Evolutionary conservation across 1,139 yeast genomes (phyloP), one percentile per base, ranked within the genome.

Genomic region (Candida neerlandica): DNA sequence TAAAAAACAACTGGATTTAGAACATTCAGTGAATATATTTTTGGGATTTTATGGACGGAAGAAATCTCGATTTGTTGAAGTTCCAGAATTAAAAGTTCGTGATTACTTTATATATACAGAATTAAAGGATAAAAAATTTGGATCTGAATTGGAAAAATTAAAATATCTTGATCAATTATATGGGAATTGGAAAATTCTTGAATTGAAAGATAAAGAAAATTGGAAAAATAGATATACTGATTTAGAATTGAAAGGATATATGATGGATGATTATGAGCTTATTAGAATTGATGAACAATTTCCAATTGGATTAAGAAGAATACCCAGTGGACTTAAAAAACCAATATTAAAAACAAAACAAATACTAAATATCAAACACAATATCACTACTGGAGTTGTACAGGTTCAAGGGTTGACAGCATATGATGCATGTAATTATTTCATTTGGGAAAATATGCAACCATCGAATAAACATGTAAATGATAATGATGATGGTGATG

Each of bases 361-460:
- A 14, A 19, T 12, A 14, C 7, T 42, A 2, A 23, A 7, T 5
- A 43, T 43, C 4, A 26, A 16, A 34, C 45, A 43, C 27, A 34
- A 35, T 43, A 23, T 35, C 27, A 43, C 45, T 5, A 26, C 39
- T 16, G 45, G 45, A 4, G 18, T 10, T 4, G 16, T 29, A 10
- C 11, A 4, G 11, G 21, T 43, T 27, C 27, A 35, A 2, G 41
- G 45, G n/a, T 15, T 43, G 14, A 4, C 14, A 2, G 7, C 35
- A 3, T 9, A 2, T 18, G 45, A 43, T 34, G 45, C 16, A 10
- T n/a, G 26, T 16, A 34, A 43, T 35, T 43, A 43, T 35, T 43
- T 33, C 29, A 11, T 35, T 15, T 34, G 40, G 45, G 27, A 35
- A 12, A 15, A 43, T 12, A 4, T 43, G 18, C 15, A 43, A 7